Conservation (phyloP, 371 early-diverging fungal genomes). For the Capniomyces stellatus region DNA sequence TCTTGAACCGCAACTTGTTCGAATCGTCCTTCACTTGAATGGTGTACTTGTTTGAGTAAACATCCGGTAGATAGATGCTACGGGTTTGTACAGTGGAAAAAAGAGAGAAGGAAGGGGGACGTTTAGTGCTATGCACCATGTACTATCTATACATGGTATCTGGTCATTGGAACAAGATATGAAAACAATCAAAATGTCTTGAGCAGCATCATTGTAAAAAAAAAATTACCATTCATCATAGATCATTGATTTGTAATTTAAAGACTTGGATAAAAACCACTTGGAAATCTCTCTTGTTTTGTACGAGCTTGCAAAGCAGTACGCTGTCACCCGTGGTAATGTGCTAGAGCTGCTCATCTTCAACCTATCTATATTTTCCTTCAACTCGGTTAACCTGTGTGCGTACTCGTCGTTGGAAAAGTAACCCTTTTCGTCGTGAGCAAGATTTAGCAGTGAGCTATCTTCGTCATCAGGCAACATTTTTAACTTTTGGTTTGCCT, state of each 20-base stretch:
- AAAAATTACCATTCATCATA: constrained; percentile 2
- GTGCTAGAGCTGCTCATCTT: constrained; percentile 38
- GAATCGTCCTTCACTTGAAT: constrained; percentile 3
- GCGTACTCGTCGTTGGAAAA: constrained; percentile 25
- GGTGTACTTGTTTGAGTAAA: not conserved
- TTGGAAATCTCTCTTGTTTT: constrained; percentile 37
- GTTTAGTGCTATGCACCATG: no score
- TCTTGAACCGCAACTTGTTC: constrained; percentile 11
- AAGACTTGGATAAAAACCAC: constrained; percentile 27
- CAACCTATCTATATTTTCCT: constrained; percentile 44
- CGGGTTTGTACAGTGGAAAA: no score
- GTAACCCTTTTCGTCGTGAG: constrained; percentile 19
- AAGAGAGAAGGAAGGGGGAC: no score
- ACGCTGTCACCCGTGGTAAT: constrained; percentile 71
- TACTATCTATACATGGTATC: no score
- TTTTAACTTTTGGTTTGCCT: constrained; percentile 75
- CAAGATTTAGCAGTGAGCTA: constrained; percentile 13
- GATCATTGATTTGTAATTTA: constrained; percentile 5
- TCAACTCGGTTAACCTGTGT: constrained; percentile 19
- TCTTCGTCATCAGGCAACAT: constrained; percentile 72
- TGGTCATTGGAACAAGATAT: no score
- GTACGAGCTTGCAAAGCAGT: constrained; percentile 67
- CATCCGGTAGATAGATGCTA: constrained; percentile 16
- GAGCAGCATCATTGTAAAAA: no score
- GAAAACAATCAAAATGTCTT: no score